A percentile compares a stretch with the other conserved stretches of the same genome.
These are phyloP conservation scores for Citropsis articulata DNA, from an alignment of 345 rosid species.

Conservation along the genomic window DNA sequence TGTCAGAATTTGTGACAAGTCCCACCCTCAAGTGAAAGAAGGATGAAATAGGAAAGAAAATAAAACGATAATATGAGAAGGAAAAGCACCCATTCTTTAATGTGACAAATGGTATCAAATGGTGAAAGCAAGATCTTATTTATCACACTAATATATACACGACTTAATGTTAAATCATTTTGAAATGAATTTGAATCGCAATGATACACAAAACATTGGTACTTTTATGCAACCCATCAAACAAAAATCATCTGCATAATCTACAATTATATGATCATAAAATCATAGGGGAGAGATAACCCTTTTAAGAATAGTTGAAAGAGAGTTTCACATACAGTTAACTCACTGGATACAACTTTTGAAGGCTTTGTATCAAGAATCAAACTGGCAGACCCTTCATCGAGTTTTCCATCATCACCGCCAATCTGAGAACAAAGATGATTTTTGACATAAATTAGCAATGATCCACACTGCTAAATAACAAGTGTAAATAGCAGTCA, in stretches of 20 bases:
- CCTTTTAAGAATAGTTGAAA: neutral
- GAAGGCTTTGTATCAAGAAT: constrained; percentile 93
- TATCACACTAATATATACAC: neutral
- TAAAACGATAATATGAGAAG: neutral
- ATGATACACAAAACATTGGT: neutral
- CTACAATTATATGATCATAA: neutral
- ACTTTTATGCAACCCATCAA: neutral
- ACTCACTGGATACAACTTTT: constrained; percentile 87
- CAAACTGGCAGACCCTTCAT: constrained; percentile 87
- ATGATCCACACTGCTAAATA: neutral
- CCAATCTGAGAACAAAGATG: constrained; percentile 53
- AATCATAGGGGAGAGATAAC: neutral
- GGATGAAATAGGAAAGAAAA: neutral
- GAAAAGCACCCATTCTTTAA: neutral
- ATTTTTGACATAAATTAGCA: constrained; percentile 12
- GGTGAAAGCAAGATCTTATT: neutral
- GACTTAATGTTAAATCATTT: neutral
- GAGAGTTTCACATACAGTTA: constrained; percentile 69
- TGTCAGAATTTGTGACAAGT: neutral
- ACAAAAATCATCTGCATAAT: neutral
- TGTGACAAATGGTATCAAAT: neutral
- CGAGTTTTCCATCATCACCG: constrained; percentile 80
- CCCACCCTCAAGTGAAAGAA: neutral
- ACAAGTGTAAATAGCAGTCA: neutral
- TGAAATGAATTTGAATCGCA: neutral